phyloP scores from a whole-genome alignment of 257 asterid species.

The Sherardia arvensis region DNA sequence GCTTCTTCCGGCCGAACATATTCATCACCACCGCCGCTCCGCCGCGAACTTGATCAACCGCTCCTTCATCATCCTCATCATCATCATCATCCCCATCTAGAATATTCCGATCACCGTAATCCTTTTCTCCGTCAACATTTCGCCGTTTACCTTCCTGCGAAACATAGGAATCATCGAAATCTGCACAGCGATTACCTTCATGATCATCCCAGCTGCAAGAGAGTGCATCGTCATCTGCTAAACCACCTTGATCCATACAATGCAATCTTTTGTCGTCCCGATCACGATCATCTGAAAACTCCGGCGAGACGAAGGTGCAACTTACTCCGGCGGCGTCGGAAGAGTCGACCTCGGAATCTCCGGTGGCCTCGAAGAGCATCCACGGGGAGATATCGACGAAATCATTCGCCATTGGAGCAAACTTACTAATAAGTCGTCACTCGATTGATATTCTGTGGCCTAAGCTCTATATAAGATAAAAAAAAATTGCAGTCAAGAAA shows the following conservation, averaged over 20 bases:
- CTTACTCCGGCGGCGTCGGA: neutral
- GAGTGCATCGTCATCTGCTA: slow-evolving; percentile 16
- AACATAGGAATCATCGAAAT: neutral
- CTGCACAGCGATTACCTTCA: neutral
- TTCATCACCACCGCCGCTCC: neutral
- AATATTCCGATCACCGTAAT: neutral
- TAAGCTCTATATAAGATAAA: neutral
- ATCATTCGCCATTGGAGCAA: neutral
- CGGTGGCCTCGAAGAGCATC: slow-evolving; percentile 19
- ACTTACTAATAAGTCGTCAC: neutral
- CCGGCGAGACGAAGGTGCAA: neutral
- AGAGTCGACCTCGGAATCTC: slow-evolving; percentile 18
- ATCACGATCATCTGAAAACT: neutral
- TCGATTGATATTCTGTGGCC: neutral
- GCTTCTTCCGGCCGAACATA: neutral
- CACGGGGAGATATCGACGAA: slow-evolving; percentile 15
- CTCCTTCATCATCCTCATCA: slow-evolving; percentile 12
- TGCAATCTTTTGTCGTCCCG: neutral
- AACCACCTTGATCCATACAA: neutral
- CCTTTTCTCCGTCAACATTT: neutral
- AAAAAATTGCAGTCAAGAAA: neutral
- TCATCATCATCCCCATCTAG: neutral
- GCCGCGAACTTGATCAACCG: slow-evolving; percentile 15
- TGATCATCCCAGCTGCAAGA: slow-evolving; percentile 18
- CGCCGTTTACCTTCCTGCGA: neutral